Evolutionary conservation across 805 yeast genomes (phyloP).

Genomic region (Candida endomychidarum): DNA sequence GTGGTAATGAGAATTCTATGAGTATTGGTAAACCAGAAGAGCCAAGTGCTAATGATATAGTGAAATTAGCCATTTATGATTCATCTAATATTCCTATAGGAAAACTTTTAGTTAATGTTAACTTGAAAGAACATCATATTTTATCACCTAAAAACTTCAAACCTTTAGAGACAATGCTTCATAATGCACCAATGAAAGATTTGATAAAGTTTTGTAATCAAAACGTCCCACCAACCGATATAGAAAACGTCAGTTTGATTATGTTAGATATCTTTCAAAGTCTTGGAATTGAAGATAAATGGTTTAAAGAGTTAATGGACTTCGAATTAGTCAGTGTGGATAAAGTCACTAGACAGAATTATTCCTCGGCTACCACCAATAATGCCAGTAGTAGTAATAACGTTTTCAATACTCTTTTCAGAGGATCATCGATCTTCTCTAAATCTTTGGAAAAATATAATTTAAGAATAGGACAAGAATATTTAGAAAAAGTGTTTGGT

Average conservation of each 20-base stretch:
- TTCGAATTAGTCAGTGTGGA: conserved; percentile 58
- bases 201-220: conserved; percentile 49
- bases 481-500: conserved; percentile 71
- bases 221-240: conserved; percentile 37
- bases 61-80: conserved; percentile 48
- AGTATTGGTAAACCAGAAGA: conserved; percentile 16
- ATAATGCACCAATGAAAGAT: conserved; percentile 51
- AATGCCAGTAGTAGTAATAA: conserved; percentile 25
- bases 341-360: conserved; percentile 42
- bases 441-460: conserved; percentile 78
- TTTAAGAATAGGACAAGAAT: conserved; percentile 75
- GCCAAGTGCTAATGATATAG: conserved; percentile 29
- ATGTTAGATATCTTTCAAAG: conserved; percentile 75
- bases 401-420: conserved; percentile 49
- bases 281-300: conserved; percentile 62
- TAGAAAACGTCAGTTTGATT: conserved; percentile 58
- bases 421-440: conserved; percentile 84
- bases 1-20: conserved; percentile 22
- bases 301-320: conserved; percentile 71
- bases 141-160: conserved; percentile 61
- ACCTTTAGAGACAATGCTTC: conserved; percentile 60
- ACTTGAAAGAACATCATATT: conserved; percentile 53
- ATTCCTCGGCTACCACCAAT: conserved; percentile 18
- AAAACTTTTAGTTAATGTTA: conserved; percentile 51
- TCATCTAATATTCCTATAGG: conserved; percentile 51